Base-by-base conservation (phyloP, 2,329 filamentous ascomycete genomes). In the Pseudocercospora fuligena region DNA sequence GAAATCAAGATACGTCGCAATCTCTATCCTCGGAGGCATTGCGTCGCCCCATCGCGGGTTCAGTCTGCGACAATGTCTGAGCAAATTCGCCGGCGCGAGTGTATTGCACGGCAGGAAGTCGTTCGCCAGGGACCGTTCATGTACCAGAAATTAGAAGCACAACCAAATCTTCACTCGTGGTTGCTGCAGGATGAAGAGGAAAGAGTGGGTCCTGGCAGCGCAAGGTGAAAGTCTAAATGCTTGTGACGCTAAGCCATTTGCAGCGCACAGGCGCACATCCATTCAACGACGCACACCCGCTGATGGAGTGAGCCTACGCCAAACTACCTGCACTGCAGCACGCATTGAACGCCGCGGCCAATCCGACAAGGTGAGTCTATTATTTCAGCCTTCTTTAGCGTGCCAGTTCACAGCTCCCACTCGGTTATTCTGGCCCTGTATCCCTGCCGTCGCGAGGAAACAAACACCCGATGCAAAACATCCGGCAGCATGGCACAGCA, bases 401-500 rank as follows among this genome's bases (percentile, higher is more conserved):
- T 60, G 59, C 59, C 49, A 25, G 9, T 27, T 7, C 29, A 40
- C n/a, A 8, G 54, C 54, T 16, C 31, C 54, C 59, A 16, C 58
- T 51, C 58, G 46, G 25, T 49, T 36, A 21, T 61, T 54, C 57
- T 63, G 54, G 47, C 40, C 49, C 12, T 56, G 36, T 53, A 66
- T 65, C 64, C 56, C 65, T 64, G 64, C 60, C 57, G 66, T 67
- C 69, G 69, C 66, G 66, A 69, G 66, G 63, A 61, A 67, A 67
- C 69, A 69, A 71, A 71, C 69, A 67, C 65, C 59, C 64, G 60
- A 64, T 63, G 64, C 66, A 66, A 69, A 66, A 63, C 65, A 66
- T 68, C 68, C 68, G 68, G 40, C 25, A 61, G 68, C 69, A 69
- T 70, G 69, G 69, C 66, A 71, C 67, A 64, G 61, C 67, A 70